Percentiles rank a stretch among this genome's conserved stretches.
These are phyloP conservation scores for Daldinia caldariorum DNA, from an alignment of 495 filamentous ascomycete genomes.

Conservation along the genomic window DNA sequence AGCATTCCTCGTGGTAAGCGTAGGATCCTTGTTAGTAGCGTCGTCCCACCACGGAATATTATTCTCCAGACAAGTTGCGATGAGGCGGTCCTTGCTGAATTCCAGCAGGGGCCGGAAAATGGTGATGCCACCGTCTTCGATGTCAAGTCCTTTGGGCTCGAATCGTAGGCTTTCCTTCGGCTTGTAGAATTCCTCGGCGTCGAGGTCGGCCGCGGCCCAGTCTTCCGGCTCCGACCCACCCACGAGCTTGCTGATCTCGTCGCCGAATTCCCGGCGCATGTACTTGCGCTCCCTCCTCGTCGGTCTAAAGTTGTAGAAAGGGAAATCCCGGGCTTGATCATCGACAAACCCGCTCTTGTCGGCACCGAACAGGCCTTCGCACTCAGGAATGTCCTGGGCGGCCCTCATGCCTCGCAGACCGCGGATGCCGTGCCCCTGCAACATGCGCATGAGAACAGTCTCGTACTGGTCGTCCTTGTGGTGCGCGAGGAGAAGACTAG, in stretches of 20 bases:
- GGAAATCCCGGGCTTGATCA: constrained; percentile 44
- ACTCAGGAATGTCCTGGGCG: constrained; percentile 79
- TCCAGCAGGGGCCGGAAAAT: constrained; percentile 79
- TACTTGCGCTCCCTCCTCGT: constrained; percentile 15
- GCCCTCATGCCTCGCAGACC: constrained; percentile 76
- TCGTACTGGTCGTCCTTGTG: constrained; percentile 89
- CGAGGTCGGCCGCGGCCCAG: constrained; percentile 32
- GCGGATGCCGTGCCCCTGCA: constrained; percentile 65
- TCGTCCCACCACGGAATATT: constrained; percentile 82
- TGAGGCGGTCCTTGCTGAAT: constrained; percentile 75
- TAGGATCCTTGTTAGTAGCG: constrained; percentile 81
- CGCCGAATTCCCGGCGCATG: constrained; percentile 38
- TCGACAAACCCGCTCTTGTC: constrained; percentile 70
- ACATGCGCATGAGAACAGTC: constrained; percentile 80
- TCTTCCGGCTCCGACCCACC: constrained; percentile 24
- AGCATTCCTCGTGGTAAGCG: constrained; percentile 81
- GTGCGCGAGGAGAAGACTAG: constrained; percentile 77
- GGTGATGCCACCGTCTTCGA: constrained; percentile 75
- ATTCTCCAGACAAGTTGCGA: constrained; percentile 74
- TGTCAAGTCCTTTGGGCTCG: constrained; percentile 40
- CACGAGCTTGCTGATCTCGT: constrained; percentile 24
- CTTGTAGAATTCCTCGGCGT: constrained; percentile 40
- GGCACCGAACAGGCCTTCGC: constrained; percentile 75
- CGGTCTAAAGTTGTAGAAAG: constrained; percentile 46
- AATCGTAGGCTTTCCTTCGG: constrained; percentile 12